Conservation (phyloP, 768 basidiomycete genomes). For the Termitomyces sp. region DNA sequence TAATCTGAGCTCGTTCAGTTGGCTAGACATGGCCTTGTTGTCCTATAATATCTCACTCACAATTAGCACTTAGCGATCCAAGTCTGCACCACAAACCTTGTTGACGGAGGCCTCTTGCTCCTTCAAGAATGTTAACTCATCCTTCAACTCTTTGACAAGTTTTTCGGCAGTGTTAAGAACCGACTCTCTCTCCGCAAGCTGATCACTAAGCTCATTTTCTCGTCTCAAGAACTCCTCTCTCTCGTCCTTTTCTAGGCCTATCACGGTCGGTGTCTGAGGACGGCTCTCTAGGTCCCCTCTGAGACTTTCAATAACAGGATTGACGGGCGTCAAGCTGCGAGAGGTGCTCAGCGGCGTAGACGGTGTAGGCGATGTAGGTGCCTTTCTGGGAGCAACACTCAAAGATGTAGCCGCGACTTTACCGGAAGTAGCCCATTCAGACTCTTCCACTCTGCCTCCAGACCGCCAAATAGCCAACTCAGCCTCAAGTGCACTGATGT, state of each 20-base stretch:
- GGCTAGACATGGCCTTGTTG: constrained; percentile 90
- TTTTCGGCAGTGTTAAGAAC: constrained; percentile 77
- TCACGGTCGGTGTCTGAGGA: constrained; percentile 88
- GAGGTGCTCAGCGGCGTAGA: constrained; percentile 47
- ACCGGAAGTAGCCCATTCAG: constrained; percentile 72
- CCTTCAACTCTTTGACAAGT: constrained; percentile 79
- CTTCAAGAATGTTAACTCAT: constrained; percentile 85
- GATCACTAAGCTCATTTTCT: constrained; percentile 95
- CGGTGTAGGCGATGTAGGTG: constrained; percentile 58
- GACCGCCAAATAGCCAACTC: constrained; percentile 87
- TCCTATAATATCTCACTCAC: constrained; percentile 43
- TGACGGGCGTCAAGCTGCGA: constrained; percentile 66
- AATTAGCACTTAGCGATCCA: not conserved
- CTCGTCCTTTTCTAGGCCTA: constrained; percentile 92
- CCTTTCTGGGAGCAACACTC: constrained; percentile 52
- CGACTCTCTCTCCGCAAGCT: constrained; percentile 88
- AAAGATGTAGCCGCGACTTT: constrained; percentile 48
- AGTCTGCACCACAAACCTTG: constrained; percentile 41
- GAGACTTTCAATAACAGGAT: constrained; percentile 67
- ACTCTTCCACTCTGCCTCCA: constrained; percentile 79
- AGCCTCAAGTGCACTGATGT: constrained; percentile 85
- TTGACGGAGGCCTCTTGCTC: constrained; percentile 81
- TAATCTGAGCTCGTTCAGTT: constrained; percentile 87
- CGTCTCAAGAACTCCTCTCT: constrained; percentile 93
- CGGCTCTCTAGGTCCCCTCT: constrained; percentile 72